A percentile compares a stretch with the other conserved stretches of the same genome.
Conservation (phyloP, 257 asterid species). For the Forsythia suspensa region DNA sequence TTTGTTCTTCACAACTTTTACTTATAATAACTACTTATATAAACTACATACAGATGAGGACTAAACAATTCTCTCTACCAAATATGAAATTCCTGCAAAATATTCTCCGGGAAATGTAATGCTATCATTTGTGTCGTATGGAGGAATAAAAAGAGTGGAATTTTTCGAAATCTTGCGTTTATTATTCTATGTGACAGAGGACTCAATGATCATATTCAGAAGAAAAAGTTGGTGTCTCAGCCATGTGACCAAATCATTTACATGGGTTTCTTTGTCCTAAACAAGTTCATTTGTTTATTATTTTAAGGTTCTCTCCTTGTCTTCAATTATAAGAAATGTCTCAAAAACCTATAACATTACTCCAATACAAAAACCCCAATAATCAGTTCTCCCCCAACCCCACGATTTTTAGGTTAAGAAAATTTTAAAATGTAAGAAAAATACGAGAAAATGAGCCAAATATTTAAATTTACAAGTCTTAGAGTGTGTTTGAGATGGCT, state of each 20-base stretch:
- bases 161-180: constrained; percentile 13
- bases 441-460: neutral
- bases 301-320: neutral
- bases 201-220: constrained; percentile 26
- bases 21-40: neutral
- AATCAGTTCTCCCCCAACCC: too few species aligned
- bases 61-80: neutral
- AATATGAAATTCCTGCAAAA: constrained; percentile 12
- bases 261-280: constrained; percentile 37
- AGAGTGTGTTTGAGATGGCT: too few species aligned
- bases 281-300: constrained; percentile 4
- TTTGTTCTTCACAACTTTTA: constrained; percentile 11
- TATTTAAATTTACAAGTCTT: neutral
- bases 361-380: neutral
- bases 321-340: neutral
- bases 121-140: constrained; percentile 61
- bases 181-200: constrained; percentile 17
- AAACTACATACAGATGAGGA: neutral
- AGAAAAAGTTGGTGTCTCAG: constrained; percentile 35
- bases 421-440: neutral
- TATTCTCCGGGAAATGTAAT: constrained; percentile 50
- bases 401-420: neutral
- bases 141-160: constrained; percentile 36
- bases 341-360: neutral
- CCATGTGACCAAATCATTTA: constrained; percentile 83